Percentiles rank a stretch among this genome's conserved stretches.
Evolutionary conservation across 2,329 filamentous ascomycete species (phyloP).

Genomic region (Coleophoma cylindrospora): DNA sequence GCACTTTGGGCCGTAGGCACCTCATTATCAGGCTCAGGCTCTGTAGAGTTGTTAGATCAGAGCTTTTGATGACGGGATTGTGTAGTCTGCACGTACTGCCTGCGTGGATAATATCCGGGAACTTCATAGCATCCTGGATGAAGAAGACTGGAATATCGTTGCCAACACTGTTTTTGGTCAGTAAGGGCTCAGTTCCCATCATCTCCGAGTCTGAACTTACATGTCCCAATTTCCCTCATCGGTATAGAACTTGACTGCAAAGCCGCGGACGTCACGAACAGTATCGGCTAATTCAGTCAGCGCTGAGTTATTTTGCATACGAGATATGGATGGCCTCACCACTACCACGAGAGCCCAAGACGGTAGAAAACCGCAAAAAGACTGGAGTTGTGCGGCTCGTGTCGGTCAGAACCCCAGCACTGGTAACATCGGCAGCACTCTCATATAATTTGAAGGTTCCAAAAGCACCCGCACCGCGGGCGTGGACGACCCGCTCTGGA

Average conservation of each 20-base stretch:
- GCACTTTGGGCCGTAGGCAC: slow-evolving; percentile 66
- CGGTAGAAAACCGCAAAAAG: slow-evolving; percentile 74
- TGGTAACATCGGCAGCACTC: slow-evolving; percentile 57
- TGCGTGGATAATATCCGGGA: slow-evolving; percentile 59
- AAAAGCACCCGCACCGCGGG: slow-evolving; percentile 59
- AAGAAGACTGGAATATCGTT: slow-evolving; percentile 76
- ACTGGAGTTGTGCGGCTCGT: slow-evolving; percentile 62
- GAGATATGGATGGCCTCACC: neutral
- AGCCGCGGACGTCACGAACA: slow-evolving; percentile 77
- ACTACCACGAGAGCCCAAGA: slow-evolving; percentile 67
- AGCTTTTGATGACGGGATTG: slow-evolving; percentile 13
- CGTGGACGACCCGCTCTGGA: slow-evolving; percentile 62
- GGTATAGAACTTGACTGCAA: slow-evolving; percentile 74
- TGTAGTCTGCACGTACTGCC: slow-evolving; percentile 19
- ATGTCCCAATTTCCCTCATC: slow-evolving; percentile 74
- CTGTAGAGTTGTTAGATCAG: slow-evolving; percentile 26
- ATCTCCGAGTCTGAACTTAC: neutral
- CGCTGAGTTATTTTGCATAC: too few relatives aligned
- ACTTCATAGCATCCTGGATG: slow-evolving; percentile 72
- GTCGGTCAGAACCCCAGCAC: slow-evolving; percentile 61
- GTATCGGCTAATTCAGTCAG: slow-evolving; percentile 53
- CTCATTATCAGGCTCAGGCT: slow-evolving; percentile 67
- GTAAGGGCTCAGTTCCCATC: neutral
- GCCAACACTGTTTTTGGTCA: slow-evolving; percentile 38
- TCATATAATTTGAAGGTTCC: slow-evolving; percentile 63